Conservation (phyloP, 805 yeast species). For the Nematodospora valgi region DNA sequence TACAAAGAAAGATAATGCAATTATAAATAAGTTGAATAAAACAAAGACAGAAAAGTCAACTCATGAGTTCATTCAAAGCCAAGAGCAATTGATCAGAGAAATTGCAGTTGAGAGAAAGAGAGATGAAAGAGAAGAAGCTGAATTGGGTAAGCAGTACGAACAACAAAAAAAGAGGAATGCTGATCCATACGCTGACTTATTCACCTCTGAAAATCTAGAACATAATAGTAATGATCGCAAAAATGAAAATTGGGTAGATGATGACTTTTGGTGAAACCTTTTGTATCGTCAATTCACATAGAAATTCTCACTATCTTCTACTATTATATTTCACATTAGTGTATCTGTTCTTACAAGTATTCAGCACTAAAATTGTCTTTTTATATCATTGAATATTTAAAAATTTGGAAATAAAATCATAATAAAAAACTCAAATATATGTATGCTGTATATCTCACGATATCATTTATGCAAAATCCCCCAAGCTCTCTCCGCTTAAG, state of each 20-base stretch:
- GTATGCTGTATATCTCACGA: too few species aligned
- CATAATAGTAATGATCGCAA: constrained; percentile 30
- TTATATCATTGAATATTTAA: too few species aligned
- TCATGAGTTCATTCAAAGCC: constrained; percentile 38
- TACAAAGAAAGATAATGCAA: constrained; percentile 52
- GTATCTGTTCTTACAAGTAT: too few species aligned
- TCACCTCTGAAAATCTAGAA: constrained; percentile 27
- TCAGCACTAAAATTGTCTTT: too few species aligned
- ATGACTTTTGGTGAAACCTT: constrained; percentile 28
- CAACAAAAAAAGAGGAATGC: constrained; percentile 35
- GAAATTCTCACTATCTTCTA: too few species aligned
- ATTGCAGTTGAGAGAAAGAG: constrained; percentile 39
- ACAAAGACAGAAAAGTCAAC: constrained; percentile 56
- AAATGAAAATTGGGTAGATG: constrained; percentile 36
- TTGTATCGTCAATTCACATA: background rate
- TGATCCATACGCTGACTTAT: constrained; percentile 33
- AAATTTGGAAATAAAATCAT: too few species aligned
- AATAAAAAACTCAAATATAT: too few species aligned
- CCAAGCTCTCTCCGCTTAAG: too few species aligned
- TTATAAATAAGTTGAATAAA: constrained; percentile 60
- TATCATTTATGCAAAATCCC: too few species aligned
- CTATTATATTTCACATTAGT: too few species aligned
- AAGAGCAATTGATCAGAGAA: constrained; percentile 25
- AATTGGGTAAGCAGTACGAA: constrained; percentile 34
- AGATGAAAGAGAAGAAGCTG: constrained; percentile 30